phyloP scores from a whole-genome alignment of 2,329 filamentous ascomycete species.

The Metarhizium guizhouense region DNA sequence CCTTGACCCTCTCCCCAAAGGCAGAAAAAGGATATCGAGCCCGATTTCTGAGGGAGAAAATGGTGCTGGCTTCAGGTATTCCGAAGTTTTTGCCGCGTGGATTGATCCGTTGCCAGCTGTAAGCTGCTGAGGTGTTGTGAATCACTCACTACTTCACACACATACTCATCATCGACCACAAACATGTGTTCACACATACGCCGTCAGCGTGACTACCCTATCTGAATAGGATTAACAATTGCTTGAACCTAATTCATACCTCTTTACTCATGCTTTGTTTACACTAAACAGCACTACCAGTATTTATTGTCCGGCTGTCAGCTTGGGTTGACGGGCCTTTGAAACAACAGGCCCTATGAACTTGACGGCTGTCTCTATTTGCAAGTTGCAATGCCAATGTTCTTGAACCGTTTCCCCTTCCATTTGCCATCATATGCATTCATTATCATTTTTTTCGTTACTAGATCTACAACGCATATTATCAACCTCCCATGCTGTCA shows the following conservation, averaged over 20 bases:
- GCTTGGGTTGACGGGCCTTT: not conserved
- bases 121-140: not conserved
- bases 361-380: not conserved
- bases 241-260: not conserved
- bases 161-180: not conserved
- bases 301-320: not conserved
- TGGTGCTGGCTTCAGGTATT: not conserved
- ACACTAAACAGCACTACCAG: not conserved
- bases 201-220: not conserved
- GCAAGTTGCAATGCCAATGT: not conserved
- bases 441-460: not conserved
- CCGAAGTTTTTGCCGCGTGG: not conserved
- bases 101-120: slow-evolving; percentile 2
- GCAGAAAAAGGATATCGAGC: not conserved
- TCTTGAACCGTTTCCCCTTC: not conserved
- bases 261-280: not conserved
- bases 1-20: not conserved
- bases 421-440: not conserved
- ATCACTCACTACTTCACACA: not conserved
- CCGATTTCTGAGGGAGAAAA: not conserved
- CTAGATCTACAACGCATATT: not conserved
- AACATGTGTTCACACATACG: not conserved
- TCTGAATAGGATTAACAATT: not conserved
- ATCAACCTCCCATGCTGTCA: not conserved
- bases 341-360: not conserved